Evolutionary conservation across 1,284 basidiomycete genomes (phyloP).

Genomic region (Heliocybe sulcata): DNA sequence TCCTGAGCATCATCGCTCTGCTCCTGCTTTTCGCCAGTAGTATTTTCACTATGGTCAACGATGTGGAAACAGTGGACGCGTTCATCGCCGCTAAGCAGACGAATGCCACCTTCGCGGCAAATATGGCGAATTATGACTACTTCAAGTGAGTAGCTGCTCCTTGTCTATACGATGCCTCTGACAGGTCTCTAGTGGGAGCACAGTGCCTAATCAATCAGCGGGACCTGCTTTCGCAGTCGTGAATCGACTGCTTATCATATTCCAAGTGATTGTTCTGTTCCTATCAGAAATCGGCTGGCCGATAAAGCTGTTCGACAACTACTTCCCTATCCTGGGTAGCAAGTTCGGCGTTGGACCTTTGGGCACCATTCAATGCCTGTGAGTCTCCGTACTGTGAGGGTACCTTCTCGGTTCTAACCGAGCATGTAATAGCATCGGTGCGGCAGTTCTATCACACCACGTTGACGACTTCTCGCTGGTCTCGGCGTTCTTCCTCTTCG

Average conservation of each 20-base stretch:
- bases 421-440: constrained; percentile 45
- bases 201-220: constrained; percentile 81
- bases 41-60: constrained; percentile 73
- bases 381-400: constrained; percentile 15
- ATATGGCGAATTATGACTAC: constrained; percentile 57
- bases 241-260: constrained; percentile 74
- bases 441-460: constrained; percentile 76
- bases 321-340: constrained; percentile 82
- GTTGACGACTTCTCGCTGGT: constrained; percentile 77
- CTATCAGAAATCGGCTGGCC: constrained; percentile 68
- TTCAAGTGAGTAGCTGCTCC: constrained; percentile 39
- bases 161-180: not conserved
- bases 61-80: constrained; percentile 69
- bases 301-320: constrained; percentile 61
- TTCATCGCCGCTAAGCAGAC: constrained; percentile 37
- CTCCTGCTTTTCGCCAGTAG: constrained; percentile 72
- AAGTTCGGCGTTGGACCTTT: constrained; percentile 77
- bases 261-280: constrained; percentile 68
- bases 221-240: constrained; percentile 85
- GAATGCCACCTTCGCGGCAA: constrained; percentile 21
- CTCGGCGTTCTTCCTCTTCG: constrained; percentile 81
- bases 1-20: constrained; percentile 71
- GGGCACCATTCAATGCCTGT: constrained; percentile 80
- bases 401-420: not conserved
- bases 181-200: constrained; percentile 43